phyloP scores from a whole-genome alignment of 2,329 filamentous ascomycete genomes.

The Aspergillus viridinutans region DNA sequence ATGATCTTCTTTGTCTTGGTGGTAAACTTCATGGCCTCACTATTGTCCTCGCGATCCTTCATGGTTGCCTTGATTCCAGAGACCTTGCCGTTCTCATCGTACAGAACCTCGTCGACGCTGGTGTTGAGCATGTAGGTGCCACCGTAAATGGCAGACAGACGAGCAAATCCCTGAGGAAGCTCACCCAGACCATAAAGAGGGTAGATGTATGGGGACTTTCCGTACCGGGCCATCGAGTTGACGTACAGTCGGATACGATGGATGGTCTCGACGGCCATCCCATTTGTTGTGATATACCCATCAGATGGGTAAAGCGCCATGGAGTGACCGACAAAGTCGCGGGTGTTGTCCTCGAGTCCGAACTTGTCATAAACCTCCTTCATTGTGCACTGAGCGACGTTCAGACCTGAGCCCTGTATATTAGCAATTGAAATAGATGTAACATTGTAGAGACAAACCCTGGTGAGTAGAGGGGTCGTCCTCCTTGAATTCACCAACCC shows the following conservation, averaged over 20 bases:
- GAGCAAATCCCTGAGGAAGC: constrained; percentile 94
- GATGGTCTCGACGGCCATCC: constrained; percentile 76
- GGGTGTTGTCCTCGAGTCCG: constrained; percentile 79
- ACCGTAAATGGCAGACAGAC: constrained; percentile 95
- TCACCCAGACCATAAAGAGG: constrained; percentile 95
- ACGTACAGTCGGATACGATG: constrained; percentile 93
- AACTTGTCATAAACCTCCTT: constrained; percentile 99
- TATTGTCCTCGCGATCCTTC: constrained; percentile 73
- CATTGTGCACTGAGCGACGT: constrained; percentile 78
- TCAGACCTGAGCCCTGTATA: constrained; percentile 58
- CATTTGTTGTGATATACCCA: constrained; percentile 71
- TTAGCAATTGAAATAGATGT: constrained; percentile 15
- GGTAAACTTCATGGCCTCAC: constrained; percentile 79
- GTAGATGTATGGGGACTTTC: constrained; percentile 99
- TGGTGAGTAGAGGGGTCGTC: constrained; percentile 84
- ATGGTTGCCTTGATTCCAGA: constrained; percentile 96
- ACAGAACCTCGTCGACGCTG: constrained; percentile 81
- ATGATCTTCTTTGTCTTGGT: constrained; percentile 96
- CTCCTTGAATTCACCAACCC: constrained; percentile 80
- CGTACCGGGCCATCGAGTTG: constrained; percentile 95
- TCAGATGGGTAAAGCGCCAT: constrained; percentile 96
- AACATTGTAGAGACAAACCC: constrained; percentile 53
- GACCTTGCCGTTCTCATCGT: constrained; percentile 74
- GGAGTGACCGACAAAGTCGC: constrained; percentile 95
- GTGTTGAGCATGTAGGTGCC: constrained; percentile 99